These are phyloP conservation scores for Phyllachora maydis DNA, from an alignment of 2,329 filamentous ascomycete species.

Conservation along the genomic window DNA sequence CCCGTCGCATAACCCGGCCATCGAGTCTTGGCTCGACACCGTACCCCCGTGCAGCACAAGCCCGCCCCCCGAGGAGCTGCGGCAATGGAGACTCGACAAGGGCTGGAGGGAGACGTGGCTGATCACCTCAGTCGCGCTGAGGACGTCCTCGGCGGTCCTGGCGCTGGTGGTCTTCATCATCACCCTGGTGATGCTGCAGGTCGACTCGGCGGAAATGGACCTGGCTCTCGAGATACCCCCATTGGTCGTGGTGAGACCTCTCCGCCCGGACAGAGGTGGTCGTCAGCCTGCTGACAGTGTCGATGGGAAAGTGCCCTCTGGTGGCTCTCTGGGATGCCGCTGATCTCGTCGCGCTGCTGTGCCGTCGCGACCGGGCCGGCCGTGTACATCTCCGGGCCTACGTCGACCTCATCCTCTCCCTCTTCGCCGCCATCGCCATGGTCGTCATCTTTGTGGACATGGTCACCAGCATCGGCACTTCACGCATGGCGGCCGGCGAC, in stretches of 20 bases:
- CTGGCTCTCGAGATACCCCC: background rate
- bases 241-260: background rate
- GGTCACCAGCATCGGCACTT: constrained; percentile 3
- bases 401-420: constrained; percentile 2
- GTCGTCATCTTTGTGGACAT: constrained; percentile 4
- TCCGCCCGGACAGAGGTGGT: background rate
- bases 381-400: constrained; percentile 4
- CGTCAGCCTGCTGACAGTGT: background rate
- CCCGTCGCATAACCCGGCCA: background rate
- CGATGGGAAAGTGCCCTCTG: no score
- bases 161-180: constrained; percentile 1
- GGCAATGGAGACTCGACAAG: constrained; percentile 1
- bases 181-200: background rate
- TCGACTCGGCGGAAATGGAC: background rate
- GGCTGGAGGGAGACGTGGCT: background rate
- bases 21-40: constrained; percentile 1
- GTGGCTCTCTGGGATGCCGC: constrained; percentile 5
- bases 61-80: constrained; percentile 1
- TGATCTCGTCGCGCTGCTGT: constrained; percentile 3
- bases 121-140: constrained; percentile 1
- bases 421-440: constrained; percentile 1
- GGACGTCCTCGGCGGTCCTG: constrained; percentile 1
- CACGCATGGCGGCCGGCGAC: background rate
- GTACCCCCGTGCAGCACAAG: background rate
- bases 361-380: constrained; percentile 2